A percentile compares a stretch with the other conserved stretches of the same genome.
Conservation (phyloP, 2,329 filamentous ascomycete species). For the Gnomoniopsis sp. region DNA sequence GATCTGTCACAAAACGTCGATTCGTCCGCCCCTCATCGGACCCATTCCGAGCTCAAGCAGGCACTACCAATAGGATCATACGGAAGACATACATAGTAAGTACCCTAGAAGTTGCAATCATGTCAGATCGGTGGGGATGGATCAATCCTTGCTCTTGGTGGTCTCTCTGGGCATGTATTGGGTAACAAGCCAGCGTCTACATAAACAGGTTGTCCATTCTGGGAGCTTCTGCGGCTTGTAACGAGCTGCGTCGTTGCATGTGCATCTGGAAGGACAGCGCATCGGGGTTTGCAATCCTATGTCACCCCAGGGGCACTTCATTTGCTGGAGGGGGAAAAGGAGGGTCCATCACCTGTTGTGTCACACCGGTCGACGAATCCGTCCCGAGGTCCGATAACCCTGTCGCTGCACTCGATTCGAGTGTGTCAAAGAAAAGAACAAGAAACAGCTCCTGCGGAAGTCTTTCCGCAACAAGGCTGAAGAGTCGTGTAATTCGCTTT, state of each 20-base stretch:
- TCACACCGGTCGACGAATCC: conserved; percentile 9
- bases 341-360: not conserved
- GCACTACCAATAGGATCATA: not conserved
- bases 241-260: not conserved
- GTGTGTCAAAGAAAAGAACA: not conserved
- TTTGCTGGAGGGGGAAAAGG: conserved; percentile 2
- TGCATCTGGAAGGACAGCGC: not conserved
- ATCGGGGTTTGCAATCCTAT: not conserved
- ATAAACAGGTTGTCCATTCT: conserved; percentile 8
- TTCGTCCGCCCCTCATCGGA: conserved; percentile 6
- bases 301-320: not conserved
- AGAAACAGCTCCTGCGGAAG: not conserved
- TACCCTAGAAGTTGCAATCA: conserved; percentile 1
- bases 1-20: conserved; percentile 12
- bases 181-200: not conserved
- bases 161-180: not conserved
- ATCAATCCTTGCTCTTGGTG: conserved; percentile 12
- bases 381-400: not conserved
- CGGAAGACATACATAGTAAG: conserved; percentile 13
- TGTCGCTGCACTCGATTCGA: not conserved
- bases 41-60: conserved; percentile 13
- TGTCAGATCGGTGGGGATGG: conserved; percentile 11
- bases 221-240: not conserved
- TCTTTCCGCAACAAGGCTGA: conserved; percentile 3
- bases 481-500: not conserved